phyloP scores from a whole-genome alignment of 2,329 filamentous ascomycete genomes.

The Monosporascus sp. region DNA sequence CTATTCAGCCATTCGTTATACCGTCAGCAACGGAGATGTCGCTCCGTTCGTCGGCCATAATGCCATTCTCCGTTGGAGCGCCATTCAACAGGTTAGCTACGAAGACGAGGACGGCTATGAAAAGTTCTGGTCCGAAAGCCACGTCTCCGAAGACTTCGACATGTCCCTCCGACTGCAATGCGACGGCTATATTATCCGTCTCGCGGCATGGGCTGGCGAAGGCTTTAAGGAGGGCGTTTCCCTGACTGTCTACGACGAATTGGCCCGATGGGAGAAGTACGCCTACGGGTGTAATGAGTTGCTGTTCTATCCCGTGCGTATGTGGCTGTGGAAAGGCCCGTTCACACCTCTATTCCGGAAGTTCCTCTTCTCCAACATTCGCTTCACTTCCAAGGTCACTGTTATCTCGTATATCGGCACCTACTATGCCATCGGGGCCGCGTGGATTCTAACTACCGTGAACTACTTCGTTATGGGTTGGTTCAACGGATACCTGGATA shows the following conservation, averaged over 20 bases:
- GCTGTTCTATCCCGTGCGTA: slow-evolving; percentile 60
- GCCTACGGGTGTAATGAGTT: slow-evolving; percentile 68
- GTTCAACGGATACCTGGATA: slow-evolving; percentile 61
- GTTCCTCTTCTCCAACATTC: slow-evolving; percentile 57
- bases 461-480: slow-evolving; percentile 71
- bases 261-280: slow-evolving; percentile 69
- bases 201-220: slow-evolving; percentile 63
- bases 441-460: slow-evolving; percentile 59
- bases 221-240: slow-evolving; percentile 72
- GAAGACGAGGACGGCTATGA: slow-evolving; percentile 53
- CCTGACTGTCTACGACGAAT: slow-evolving; percentile 66
- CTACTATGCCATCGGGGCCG: slow-evolving; percentile 65
- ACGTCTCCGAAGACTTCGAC: slow-evolving; percentile 75
- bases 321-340: slow-evolving; percentile 57
- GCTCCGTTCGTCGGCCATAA: slow-evolving; percentile 76
- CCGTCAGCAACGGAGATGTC: slow-evolving; percentile 65
- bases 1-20: slow-evolving; percentile 67
- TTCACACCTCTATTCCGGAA: slow-evolving; percentile 60
- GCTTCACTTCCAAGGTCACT: slow-evolving; percentile 62
- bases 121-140: slow-evolving; percentile 69
- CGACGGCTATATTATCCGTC: slow-evolving; percentile 60
- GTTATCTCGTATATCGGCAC: slow-evolving; percentile 55
- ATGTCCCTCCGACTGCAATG: slow-evolving; percentile 68
- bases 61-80: slow-evolving; percentile 66
- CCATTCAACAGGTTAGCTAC: slow-evolving; percentile 53